These are phyloP conservation scores for Houttuynia cordata DNA, from an alignment of 164 flowering plant genomes.

Conservation along the genomic window DNA sequence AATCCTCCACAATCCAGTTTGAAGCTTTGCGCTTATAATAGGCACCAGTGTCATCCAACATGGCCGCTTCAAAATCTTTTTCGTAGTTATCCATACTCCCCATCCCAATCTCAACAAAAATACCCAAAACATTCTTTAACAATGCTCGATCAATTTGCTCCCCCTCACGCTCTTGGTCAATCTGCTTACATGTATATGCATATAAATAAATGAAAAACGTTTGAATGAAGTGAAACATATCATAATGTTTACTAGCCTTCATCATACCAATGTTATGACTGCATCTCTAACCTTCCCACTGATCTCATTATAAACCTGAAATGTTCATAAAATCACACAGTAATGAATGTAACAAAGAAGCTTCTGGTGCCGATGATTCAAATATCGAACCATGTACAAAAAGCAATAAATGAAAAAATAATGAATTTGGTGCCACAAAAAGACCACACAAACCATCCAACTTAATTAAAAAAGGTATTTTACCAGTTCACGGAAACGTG, in stretches of 20 bases:
- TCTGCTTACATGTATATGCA: constrained; percentile 1
- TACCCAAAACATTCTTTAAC: constrained; percentile 64
- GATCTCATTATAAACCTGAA: constrained; percentile 10
- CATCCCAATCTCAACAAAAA: constrained; percentile 81
- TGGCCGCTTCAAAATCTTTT: constrained; percentile 50
- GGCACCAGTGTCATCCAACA: constrained; percentile 57
- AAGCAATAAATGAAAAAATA: not conserved
- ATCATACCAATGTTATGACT: constrained; percentile 13
- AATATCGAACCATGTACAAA: not conserved
- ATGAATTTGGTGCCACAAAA: not conserved
- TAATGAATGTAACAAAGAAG: not conserved
- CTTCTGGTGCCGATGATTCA: not conserved
- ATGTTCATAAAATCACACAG: not conserved
- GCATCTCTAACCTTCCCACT: constrained; percentile 12
- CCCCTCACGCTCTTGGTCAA: constrained; percentile 19
- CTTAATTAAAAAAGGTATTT: not conserved
- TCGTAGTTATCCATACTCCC: constrained; percentile 55
- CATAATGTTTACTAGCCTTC: not conserved
- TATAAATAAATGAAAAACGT: not conserved
- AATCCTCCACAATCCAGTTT: constrained; percentile 73
- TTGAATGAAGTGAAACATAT: not conserved
- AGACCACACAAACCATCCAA: not conserved
- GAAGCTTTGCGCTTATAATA: constrained; percentile 82
- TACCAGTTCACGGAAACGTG: constrained; percentile 91
- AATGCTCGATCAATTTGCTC: constrained; percentile 77